Conservation (phyloP, 2,329 filamentous ascomycete genomes). For the Sclerotinia spermophila region DNA sequence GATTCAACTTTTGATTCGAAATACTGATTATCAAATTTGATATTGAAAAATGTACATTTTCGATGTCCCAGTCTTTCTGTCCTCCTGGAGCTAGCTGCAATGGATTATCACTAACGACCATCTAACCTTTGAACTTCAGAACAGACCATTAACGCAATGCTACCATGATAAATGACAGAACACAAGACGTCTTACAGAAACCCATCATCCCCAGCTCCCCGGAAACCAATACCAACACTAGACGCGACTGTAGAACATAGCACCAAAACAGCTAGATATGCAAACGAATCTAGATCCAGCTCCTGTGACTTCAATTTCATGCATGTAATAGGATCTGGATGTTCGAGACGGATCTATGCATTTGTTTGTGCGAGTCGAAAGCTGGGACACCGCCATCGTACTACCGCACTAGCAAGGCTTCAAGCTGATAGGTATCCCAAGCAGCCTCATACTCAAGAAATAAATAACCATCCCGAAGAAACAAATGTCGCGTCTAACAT, state of each 20-base stretch:
- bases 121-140: neutral
- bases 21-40: neutral
- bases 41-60: neutral
- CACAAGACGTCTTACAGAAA: neutral
- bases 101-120: neutral
- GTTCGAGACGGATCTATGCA: slow-evolving; percentile 9
- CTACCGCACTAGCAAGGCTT: slow-evolving; percentile 2
- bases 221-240: neutral
- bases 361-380: slow-evolving; percentile 3
- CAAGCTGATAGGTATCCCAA: slow-evolving; percentile 3
- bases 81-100: neutral
- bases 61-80: neutral
- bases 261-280: neutral
- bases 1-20: neutral
- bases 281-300: slow-evolving; percentile 13
- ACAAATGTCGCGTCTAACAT: neutral
- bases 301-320: slow-evolving; percentile 15
- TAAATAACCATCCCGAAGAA: neutral
- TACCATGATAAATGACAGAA: neutral
- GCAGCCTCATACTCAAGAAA: neutral
- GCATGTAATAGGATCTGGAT: slow-evolving; percentile 16
- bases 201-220: neutral
- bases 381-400: neutral
- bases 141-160: neutral
- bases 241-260: neutral